A percentile compares a stretch with the other conserved stretches of the same genome.
phyloP scores from a whole-genome alignment of 208 protist species.

The Strigomonas galati region DNA sequence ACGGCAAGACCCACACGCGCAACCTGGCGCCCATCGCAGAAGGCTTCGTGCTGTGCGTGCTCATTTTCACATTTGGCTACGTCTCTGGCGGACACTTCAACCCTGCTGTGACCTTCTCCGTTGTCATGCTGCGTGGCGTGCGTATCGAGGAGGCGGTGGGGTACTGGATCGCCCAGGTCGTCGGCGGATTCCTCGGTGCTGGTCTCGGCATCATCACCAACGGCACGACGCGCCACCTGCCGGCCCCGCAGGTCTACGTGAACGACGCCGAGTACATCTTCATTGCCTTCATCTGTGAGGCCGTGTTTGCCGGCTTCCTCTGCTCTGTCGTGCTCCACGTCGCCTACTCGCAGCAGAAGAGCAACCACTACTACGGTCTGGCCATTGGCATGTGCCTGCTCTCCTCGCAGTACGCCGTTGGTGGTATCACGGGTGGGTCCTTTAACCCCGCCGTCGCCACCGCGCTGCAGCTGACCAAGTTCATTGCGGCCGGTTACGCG shows the following conservation, averaged over 20 bases:
- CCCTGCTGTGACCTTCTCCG: slow-evolving; percentile 70
- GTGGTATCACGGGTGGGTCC: slow-evolving; percentile 69
- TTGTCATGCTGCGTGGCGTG: slow-evolving; percentile 59
- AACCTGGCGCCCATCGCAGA: slow-evolving; percentile 80
- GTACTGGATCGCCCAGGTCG: slow-evolving; percentile 78
- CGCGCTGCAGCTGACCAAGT: slow-evolving; percentile 67
- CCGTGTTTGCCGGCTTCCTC: slow-evolving; percentile 67
- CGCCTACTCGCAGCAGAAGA: slow-evolving; percentile 68
- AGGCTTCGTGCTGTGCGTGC: slow-evolving; percentile 71
- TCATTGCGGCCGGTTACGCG: slow-evolving; percentile 63
- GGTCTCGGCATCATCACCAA: slow-evolving; percentile 52
- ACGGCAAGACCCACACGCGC: slow-evolving; percentile 58
- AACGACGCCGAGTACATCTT: slow-evolving; percentile 66
- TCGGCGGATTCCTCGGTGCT: slow-evolving; percentile 66
- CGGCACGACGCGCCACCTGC: slow-evolving; percentile 58
- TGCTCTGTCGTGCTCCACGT: slow-evolving; percentile 74
- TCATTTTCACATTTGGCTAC: slow-evolving; percentile 86
- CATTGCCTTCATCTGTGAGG: slow-evolving; percentile 60
- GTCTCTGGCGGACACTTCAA: slow-evolving; percentile 85
- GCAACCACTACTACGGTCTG: slow-evolving; percentile 76
- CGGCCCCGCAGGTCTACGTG: slow-evolving; percentile 67
- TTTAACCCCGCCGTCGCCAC: slow-evolving; percentile 83
- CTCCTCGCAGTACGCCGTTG: slow-evolving; percentile 69
- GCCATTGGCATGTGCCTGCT: slow-evolving; percentile 74
- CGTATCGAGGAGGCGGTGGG: slow-evolving; percentile 70